phyloP scores from a whole-genome alignment of 768 basidiomycete species.

The Mycena albidolilacea region DNA sequence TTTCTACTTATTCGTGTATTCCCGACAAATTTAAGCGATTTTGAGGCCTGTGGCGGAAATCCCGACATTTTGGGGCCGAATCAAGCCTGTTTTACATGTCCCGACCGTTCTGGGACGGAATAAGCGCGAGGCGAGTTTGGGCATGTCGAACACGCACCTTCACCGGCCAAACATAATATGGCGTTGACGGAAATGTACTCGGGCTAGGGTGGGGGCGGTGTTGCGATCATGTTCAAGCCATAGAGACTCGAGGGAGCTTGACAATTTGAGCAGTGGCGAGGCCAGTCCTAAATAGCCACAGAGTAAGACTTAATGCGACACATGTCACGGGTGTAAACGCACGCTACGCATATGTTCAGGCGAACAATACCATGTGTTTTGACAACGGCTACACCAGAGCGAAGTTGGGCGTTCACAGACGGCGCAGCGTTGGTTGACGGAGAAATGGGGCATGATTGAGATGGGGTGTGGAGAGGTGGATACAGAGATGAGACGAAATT shows the following conservation, averaged over 20 bases:
- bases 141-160: slow-evolving; percentile 60
- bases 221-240: slow-evolving; percentile 77
- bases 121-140: background rate
- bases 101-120: slow-evolving; percentile 64
- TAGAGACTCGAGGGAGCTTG: slow-evolving; percentile 60
- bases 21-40: too few species aligned
- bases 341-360: slow-evolving; percentile 83
- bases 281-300: slow-evolving; percentile 75
- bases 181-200: slow-evolving; percentile 78
- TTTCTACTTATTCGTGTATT: too few species aligned
- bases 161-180: slow-evolving; percentile 81
- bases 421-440: slow-evolving; percentile 80
- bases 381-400: too few species aligned
- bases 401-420: slow-evolving; percentile 82
- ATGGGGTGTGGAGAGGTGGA: slow-evolving; percentile 56
- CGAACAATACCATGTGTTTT: slow-evolving; percentile 89
- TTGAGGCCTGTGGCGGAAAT: too few species aligned
- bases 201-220: slow-evolving; percentile 80
- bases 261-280: slow-evolving; percentile 80
- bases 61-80: too few species aligned
- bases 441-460: slow-evolving; percentile 63
- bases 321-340: slow-evolving; percentile 45
- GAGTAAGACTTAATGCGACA: slow-evolving; percentile 26
- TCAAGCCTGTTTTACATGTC: too few species aligned
- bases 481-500: slow-evolving; percentile 34